Evolutionary conservation across 139 green algal genomes (phyloP), one percentile per base, ranked within the genome.

Genomic region (Monoraphidium neglectum): DNA sequence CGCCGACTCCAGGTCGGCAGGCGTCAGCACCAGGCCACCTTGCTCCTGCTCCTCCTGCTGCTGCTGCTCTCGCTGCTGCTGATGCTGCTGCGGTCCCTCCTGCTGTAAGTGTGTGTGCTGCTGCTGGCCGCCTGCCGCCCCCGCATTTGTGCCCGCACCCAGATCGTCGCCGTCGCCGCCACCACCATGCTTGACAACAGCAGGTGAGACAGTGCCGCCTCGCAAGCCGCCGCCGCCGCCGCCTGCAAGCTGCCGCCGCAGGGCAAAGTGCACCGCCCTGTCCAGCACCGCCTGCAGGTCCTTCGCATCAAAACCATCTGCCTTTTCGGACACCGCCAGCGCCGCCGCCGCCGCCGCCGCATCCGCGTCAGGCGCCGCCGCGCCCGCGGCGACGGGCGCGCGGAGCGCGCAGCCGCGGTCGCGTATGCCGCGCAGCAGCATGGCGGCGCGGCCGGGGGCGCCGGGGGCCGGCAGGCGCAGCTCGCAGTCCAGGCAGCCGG

Each of bases 281-380:
- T 96, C 92, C 63, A 92, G 47, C 69, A 97, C 72, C 28, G 90
- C 77, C 1, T 62, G 46, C 65, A 97, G 68, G 83, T 97, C 93
- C 6, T 63, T 69, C 0, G 87, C 87, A 65, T 97, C 90, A 76
- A 87, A 95, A n/a, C 91, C 90, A 32, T 96, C 92, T 4, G 86
- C 84, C 15, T 66, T 33, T 15, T 57, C 67, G 15, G 43, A 51
- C 43, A 51, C 43, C 8, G 43, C 43, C 43, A 51, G 12, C 43
- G 43, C 43, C 43, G 43, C 43, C 43, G 43, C 43, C 43, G 43
- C 43, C 43, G 43, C 43, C 43, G 43, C 43, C 43, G 43, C 43
- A 8, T 8, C 43, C 43, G 43, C 43, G 8, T n/a, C n/a, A n/a
- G n/a, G n/a, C n/a, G n/a, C n/a, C n/a, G n/a, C n/a, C n/a, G n/a